These are phyloP conservation scores for Filobasidium floriforme DNA, from an alignment of 768 basidiomycete genomes.

Conservation along the genomic window DNA sequence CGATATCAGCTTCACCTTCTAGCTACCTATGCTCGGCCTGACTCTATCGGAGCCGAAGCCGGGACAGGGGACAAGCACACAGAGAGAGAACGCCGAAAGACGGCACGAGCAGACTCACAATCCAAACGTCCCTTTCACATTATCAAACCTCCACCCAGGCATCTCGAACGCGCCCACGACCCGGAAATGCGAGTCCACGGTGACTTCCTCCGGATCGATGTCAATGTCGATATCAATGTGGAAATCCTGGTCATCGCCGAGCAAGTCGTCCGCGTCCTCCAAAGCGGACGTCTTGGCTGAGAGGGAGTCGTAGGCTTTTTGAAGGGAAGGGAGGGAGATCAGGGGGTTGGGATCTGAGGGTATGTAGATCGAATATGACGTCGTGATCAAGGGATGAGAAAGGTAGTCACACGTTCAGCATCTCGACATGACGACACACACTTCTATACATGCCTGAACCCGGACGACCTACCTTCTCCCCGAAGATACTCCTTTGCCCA, in stretches of 20 bases:
- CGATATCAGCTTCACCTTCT: background rate
- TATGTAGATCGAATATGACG: background rate
- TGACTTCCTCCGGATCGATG: background rate
- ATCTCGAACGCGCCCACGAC: conserved; percentile 89
- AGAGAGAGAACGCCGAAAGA: too few species aligned
- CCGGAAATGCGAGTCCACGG: conserved; percentile 53
- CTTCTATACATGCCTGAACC: too few species aligned
- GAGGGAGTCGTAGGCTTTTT: conserved; percentile 42
- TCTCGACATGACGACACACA: too few species aligned
- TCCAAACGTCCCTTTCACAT: conserved; percentile 77
- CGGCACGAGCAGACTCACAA: too few species aligned
- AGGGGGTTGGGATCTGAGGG: conserved; percentile 39
- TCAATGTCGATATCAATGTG: background rate
- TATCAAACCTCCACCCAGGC: conserved; percentile 88
- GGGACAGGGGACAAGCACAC: too few species aligned
- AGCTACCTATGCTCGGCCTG: too few species aligned
- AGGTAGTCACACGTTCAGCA: too few species aligned
- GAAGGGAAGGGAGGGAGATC: conserved; percentile 37
- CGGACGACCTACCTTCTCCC: conserved; percentile 43
- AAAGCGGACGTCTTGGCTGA: background rate
- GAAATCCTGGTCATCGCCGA: background rate
- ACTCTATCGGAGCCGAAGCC: too few species aligned
- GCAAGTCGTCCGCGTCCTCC: background rate
- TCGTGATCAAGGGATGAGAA: background rate
- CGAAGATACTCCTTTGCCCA: conserved; percentile 44